Percentiles rank a stretch among this genome's conserved stretches.
Conservation (phyloP, 176 grass and related monocot genomes). For the Puccinellia tenuiflora region DNA sequence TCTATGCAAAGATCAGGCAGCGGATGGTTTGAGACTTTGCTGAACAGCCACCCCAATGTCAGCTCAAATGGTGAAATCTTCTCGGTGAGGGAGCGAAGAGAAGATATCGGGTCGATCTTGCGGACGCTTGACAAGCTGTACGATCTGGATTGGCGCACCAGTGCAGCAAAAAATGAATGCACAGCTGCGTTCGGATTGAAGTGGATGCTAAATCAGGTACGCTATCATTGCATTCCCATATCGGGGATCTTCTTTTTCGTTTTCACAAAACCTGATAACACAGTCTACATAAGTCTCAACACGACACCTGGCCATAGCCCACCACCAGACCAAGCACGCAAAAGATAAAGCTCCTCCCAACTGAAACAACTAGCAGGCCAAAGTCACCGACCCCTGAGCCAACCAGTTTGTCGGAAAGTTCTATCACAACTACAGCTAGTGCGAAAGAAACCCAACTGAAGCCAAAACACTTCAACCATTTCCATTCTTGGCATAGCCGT, state of each 20-base stretch:
- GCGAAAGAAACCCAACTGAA: neutral
- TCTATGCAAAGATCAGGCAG: constrained; percentile 98
- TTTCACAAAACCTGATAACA: neutral
- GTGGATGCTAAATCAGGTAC: constrained; percentile 98
- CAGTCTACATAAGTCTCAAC: neutral
- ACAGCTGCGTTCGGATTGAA: constrained; percentile 86
- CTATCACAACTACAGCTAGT: neutral
- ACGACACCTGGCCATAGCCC: neutral
- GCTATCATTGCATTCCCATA: neutral
- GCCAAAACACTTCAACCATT: neutral
- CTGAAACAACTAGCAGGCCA: neutral
- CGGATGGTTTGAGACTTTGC: constrained; percentile 93
- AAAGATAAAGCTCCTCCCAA: neutral
- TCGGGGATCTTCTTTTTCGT: neutral
- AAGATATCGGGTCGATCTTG: constrained; percentile 45
- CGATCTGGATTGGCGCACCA: constrained; percentile 75
- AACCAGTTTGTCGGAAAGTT: neutral
- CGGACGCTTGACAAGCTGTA: constrained; percentile 67
- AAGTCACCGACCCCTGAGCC: neutral
- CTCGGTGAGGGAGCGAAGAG: constrained; percentile 48
- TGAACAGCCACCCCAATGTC: constrained; percentile 93
- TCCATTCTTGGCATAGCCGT: neutral
- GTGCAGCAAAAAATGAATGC: constrained; percentile 86
- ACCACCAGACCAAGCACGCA: neutral
- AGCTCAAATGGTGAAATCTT: constrained; percentile 95